Percentiles rank a stretch among this genome's conserved stretches.
Evolutionary conservation across 192 early-diverging fungal genomes (phyloP).

Genomic region (Rhizophlyctis rosea): DNA sequence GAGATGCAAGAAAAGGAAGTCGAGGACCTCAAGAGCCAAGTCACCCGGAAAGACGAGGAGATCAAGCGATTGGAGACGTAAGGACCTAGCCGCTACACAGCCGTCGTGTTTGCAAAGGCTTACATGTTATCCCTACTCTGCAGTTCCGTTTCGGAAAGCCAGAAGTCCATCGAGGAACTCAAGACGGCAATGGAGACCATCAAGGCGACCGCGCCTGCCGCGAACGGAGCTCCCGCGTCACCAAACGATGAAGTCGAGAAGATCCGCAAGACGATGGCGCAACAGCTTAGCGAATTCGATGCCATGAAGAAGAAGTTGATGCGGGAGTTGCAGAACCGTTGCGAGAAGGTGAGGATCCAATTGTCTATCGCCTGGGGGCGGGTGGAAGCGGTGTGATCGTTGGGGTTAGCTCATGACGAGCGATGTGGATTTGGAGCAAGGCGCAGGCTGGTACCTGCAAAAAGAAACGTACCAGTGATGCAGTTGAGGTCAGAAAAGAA

Average conservation of each 20-base stretch:
- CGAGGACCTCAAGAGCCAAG: constrained; percentile 61
- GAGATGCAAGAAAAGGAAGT: constrained; percentile 75
- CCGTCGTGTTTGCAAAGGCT: background rate
- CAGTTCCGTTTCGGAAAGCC: constrained; percentile 49
- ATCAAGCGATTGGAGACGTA: constrained; percentile 28
- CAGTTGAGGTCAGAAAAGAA: background rate
- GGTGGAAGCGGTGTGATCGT: too few species aligned
- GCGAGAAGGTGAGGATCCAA: constrained; percentile 98
- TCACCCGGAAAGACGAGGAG: constrained; percentile 60
- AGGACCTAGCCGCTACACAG: background rate
- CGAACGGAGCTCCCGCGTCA: constrained; percentile 34
- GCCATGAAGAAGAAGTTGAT: constrained; percentile 98
- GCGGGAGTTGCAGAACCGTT: constrained; percentile 95
- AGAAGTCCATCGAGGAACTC: constrained; percentile 57
- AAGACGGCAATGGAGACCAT: constrained; percentile 58
- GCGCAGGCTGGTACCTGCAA: too few species aligned
- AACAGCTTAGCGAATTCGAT: constrained; percentile 91
- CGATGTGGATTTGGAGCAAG: too few species aligned
- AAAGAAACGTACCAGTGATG: background rate
- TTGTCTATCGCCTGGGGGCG: too few species aligned
- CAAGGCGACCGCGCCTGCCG: constrained; percentile 25
- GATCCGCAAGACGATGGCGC: constrained; percentile 73
- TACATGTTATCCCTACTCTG: background rate
- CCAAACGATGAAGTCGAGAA: constrained; percentile 73
- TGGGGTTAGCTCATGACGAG: too few species aligned